Evolutionary conservation across 805 yeast species (phyloP), one percentile per base, ranked within the genome.

Genomic region (Monosporozyma aerobia): DNA sequence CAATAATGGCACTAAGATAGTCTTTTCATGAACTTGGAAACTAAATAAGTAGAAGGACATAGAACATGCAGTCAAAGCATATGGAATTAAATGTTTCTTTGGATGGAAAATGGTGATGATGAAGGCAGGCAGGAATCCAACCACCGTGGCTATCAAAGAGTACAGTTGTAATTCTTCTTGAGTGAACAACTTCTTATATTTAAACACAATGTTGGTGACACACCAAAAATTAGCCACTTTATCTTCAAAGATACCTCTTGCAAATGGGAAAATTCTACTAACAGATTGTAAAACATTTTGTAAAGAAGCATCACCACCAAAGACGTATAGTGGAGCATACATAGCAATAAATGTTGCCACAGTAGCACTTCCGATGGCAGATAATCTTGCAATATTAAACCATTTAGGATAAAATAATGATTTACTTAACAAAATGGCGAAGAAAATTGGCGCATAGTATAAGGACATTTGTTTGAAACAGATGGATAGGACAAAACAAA

Each of bases 201-300:
- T 92, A 64, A 90, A 67, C 10, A 89, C 56, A 0, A 85, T 73
- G 66, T 94, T 94, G 1, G 90, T 73, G n/a, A 96, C 84, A 68
- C 98, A 90, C 99, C 99, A 94, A 62, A 94, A 85, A 64, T 90
- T 94, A 41, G 96, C 96, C 14, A 94, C 98, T 66, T 94, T 94
- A 65, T 94, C 98, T 67, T 94, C 99, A 76, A 95, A 94, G 7
- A 94, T 76, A 0, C 99, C 99, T 64, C 98, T 78, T 46, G 82
- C 79, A 59, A 94, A 92, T 1, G 99, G 99, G 67, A 94, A 94
- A 32, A 92, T 83, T 56, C 98, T 77, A 44, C 87, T 95, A 29
- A 68, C 57, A 1, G 85, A 64, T 59, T 82, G 84, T 3, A 63
- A 53, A 1, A 77, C 54, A 40, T 71, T 73, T 2, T 59, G 54